A percentile compares a stretch with the other conserved stretches of the same genome.
These are phyloP conservation scores for Fusarium euwallaceae DNA, from an alignment of 2,329 filamentous ascomycete species.

Conservation along the genomic window DNA sequence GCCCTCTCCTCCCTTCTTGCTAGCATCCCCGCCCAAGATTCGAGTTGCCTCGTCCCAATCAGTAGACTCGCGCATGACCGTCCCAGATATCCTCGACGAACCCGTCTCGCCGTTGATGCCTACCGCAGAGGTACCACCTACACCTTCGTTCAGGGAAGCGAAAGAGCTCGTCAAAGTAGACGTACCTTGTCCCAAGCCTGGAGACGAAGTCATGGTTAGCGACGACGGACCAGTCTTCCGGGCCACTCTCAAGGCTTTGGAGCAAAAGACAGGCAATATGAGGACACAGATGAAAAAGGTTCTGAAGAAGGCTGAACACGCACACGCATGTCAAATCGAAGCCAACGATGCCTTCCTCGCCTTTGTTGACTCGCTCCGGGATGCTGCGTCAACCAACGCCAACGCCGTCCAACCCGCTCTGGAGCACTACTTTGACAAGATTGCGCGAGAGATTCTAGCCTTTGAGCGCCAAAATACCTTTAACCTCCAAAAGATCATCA, in stretches of 20 bases:
- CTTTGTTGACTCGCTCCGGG: conserved; percentile 88
- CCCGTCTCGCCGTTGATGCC: conserved; percentile 65
- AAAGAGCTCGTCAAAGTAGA: conserved; percentile 82
- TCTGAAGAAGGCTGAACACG: conserved; percentile 91
- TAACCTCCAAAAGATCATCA: conserved; percentile 92
- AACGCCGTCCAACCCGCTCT: conserved; percentile 97
- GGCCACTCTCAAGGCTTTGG: conserved; percentile 94
- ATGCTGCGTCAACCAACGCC: conserved; percentile 90
- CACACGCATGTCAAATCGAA: conserved; percentile 80
- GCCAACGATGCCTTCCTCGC: conserved; percentile 88
- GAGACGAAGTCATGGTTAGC: conserved; percentile 84
- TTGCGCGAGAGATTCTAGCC: conserved; percentile 86
- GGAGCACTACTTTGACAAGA: conserved; percentile 98
- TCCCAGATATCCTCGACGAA: conserved; percentile 73
- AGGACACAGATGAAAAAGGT: conserved; percentile 95
- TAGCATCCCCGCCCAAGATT: conserved; percentile 80
- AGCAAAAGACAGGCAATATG: conserved; percentile 97
- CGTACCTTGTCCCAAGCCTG: conserved; percentile 85
- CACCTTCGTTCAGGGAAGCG: conserved; percentile 40
- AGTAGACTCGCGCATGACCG: conserved; percentile 84
- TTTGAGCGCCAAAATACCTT: conserved; percentile 88
- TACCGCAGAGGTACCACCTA: conserved; percentile 53
- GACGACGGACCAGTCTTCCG: conserved; percentile 97
- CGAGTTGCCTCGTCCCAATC: conserved; percentile 90
- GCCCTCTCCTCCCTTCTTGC: conserved; percentile 78